Evolutionary conservation across 176 grass and related monocot species (phyloP).

Genomic region (Oryza nivara): DNA sequence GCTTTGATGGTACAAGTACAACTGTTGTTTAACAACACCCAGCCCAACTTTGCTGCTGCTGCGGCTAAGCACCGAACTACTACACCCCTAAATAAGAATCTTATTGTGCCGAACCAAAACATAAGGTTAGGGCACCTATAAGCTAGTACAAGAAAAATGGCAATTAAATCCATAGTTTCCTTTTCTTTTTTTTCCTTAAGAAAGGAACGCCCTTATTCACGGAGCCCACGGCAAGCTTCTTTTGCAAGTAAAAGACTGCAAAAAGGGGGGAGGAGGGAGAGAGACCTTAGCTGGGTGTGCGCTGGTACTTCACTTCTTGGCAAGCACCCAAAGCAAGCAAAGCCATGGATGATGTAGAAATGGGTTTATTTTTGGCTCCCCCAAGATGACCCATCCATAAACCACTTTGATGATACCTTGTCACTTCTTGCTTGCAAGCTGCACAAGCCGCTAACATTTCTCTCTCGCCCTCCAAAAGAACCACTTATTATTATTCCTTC

Average conservation of each 20-base stretch:
- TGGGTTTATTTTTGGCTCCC: constrained; percentile 4
- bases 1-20: background rate
- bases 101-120: constrained; percentile 14
- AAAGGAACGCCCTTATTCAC: constrained; percentile 47
- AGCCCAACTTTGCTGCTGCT: background rate
- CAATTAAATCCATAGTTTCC: constrained; percentile 2
- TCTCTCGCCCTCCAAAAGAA: constrained; percentile 16
- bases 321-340: constrained; percentile 38
- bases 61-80: background rate
- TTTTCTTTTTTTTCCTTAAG: background rate
- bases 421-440: background rate
- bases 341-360: constrained; percentile 13
- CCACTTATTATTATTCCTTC: constrained; percentile 22
- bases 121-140: background rate
- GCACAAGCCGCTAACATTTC: constrained; percentile 6
- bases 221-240: constrained; percentile 50
- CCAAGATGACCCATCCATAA: constrained; percentile 5
- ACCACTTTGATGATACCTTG: background rate
- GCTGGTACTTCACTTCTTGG: constrained; percentile 22
- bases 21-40: background rate
- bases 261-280: constrained; percentile 22
- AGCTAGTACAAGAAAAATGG: background rate
- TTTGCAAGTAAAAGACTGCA: constrained; percentile 51
- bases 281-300: constrained; percentile 36
- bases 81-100: background rate